Conservation (phyloP, 345 rosid species). For the Corchorus olitorius region DNA sequence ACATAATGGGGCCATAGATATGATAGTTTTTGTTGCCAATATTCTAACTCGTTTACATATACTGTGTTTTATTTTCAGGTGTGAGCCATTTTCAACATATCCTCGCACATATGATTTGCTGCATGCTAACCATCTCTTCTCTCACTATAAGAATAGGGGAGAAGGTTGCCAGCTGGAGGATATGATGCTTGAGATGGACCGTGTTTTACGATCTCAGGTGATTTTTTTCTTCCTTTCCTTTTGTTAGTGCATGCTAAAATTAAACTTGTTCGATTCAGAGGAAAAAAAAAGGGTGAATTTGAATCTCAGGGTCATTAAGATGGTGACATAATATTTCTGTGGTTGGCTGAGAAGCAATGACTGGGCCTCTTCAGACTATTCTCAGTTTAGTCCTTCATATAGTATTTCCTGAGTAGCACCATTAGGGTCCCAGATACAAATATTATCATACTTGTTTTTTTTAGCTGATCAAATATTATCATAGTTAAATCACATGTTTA, state of each 20-base stretch:
- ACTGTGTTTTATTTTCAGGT: slow-evolving; percentile 47
- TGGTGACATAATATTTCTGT: background rate
- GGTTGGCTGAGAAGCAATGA: slow-evolving; percentile 9
- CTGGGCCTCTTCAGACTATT: background rate
- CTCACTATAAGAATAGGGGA: slow-evolving; percentile 51
- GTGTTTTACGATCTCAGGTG: slow-evolving; percentile 83
- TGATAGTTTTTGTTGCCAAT: background rate
- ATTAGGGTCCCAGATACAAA: background rate
- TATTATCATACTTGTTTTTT: background rate
- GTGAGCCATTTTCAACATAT: slow-evolving; percentile 95
- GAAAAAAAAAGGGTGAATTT: background rate
- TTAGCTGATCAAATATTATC: background rate
- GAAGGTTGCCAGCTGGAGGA: slow-evolving; percentile 80
- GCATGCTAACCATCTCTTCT: slow-evolving; percentile 71
- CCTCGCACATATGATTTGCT: slow-evolving; percentile 86
- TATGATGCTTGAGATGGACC: slow-evolving; percentile 93
- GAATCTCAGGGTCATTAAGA: background rate
- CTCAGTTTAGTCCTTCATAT: background rate
- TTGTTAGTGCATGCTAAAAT: background rate
- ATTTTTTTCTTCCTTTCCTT: background rate
- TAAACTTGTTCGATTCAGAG: background rate
- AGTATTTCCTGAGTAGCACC: background rate
- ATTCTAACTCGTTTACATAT: background rate
- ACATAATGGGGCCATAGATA: background rate
- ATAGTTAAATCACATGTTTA: no score